Conservation (phyloP, 768 basidiomycete genomes). For the Hirschioporus abietinus region DNA sequence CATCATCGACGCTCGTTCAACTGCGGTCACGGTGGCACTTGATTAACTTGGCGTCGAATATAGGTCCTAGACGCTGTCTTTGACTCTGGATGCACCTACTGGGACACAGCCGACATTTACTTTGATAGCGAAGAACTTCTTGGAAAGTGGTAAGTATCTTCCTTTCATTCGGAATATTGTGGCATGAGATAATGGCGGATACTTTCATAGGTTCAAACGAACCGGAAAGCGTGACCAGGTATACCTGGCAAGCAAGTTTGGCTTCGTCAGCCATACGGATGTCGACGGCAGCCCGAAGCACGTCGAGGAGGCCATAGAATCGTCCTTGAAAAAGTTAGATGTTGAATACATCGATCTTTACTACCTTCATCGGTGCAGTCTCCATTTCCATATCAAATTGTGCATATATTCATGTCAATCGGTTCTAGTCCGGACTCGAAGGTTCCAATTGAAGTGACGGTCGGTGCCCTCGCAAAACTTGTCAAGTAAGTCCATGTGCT, state of each 20-base stretch:
- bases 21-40: background rate
- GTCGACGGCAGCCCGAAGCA: conserved; percentile 24
- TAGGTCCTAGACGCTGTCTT: background rate
- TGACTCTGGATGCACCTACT: conserved; percentile 4
- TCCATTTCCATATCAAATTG: conserved; percentile 12
- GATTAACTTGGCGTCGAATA: background rate
- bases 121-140: conserved; percentile 5
- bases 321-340: conserved; percentile 23
- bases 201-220: conserved; percentile 5
- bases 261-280: conserved; percentile 13
- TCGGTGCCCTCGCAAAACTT: conserved; percentile 22
- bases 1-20: background rate
- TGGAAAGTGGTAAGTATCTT: conserved; percentile 6
- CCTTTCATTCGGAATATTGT: background rate
- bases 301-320: conserved; percentile 19
- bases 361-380: conserved; percentile 24
- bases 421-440: conserved; percentile 14
- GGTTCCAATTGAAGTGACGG: conserved; percentile 20
- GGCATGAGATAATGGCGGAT: background rate
- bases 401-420: conserved; percentile 5
- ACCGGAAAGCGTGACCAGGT: conserved; percentile 7
- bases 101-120: conserved; percentile 8
- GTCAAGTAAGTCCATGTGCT: conserved; percentile 28
- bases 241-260: conserved; percentile 38
- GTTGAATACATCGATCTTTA: conserved; percentile 28